These are phyloP conservation scores for Saksenaea vasiformis DNA, from an alignment of 371 early-diverging fungal genomes.

Conservation along the genomic window DNA sequence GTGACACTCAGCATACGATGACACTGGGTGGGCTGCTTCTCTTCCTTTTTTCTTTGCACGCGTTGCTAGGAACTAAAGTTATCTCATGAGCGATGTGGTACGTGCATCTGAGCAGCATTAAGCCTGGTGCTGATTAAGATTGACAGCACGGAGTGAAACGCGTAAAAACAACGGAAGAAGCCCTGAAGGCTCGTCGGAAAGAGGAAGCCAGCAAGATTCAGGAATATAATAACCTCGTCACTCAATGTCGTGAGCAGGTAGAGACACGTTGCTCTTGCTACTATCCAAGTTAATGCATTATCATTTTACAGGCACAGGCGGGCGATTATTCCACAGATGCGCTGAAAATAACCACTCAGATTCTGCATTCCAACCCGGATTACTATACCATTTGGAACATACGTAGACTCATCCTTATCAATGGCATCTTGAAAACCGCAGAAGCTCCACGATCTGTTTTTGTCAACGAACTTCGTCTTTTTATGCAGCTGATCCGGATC, in stretches of 20 bases:
- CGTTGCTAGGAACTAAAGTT: neutral
- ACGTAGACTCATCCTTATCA: conserved; percentile 67
- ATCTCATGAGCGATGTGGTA: conserved; percentile 33
- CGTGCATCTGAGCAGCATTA: neutral
- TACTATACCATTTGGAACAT: conserved; percentile 92
- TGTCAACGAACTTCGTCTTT: conserved; percentile 63
- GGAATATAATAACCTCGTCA: conserved; percentile 49
- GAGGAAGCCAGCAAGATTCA: conserved; percentile 51
- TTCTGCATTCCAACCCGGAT: conserved; percentile 85
- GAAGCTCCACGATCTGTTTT: conserved; percentile 34
- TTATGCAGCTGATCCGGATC: conserved; percentile 63
- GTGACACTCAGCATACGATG: neutral
- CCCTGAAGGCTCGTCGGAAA: conserved; percentile 33
- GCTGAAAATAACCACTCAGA: conserved; percentile 64
- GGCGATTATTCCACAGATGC: conserved; percentile 52
- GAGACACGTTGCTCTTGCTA: neutral
- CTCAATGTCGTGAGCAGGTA: conserved; percentile 35
- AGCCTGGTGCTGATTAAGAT: neutral
- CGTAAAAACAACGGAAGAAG: conserved; percentile 44
- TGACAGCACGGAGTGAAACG: conserved; percentile 53
- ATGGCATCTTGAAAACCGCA: conserved; percentile 39
- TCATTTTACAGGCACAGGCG: conserved; percentile 22
- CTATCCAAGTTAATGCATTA: neutral
- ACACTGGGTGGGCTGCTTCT: neutral
- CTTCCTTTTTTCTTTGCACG: neutral